Percentiles rank a stretch among this genome's conserved stretches.
Evolutionary conservation across 2,329 filamentous ascomycete species (phyloP).

Genomic region (Penicillium aurantiogriseum): DNA sequence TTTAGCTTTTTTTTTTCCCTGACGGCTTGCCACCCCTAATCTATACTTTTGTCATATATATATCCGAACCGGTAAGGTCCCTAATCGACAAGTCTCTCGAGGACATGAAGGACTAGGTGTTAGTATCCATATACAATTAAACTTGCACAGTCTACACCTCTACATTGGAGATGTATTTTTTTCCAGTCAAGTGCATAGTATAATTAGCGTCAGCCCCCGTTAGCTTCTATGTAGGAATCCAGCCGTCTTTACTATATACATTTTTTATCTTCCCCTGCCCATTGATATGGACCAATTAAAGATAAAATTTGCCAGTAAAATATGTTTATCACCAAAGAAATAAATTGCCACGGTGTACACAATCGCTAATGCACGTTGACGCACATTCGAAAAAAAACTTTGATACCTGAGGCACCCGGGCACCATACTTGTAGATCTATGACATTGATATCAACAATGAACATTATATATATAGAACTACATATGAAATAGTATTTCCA

Average conservation of each 20-base stretch:
- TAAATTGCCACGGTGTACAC: conserved; percentile 5
- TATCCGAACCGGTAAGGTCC: neutral
- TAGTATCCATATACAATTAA: neutral
- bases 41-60: neutral
- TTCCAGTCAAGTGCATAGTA: neutral
- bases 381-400: neutral
- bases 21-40: neutral
- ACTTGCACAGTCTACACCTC: neutral
- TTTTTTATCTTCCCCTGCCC: neutral
- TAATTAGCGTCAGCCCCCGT: neutral
- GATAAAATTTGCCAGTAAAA: neutral
- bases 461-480: neutral
- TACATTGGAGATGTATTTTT: neutral
- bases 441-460: neutral
- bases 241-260: neutral
- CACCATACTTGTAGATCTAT: neutral
- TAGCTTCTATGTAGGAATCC: neutral
- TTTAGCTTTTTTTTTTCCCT: no score
- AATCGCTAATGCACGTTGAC: neutral
- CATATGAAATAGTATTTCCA: neutral
- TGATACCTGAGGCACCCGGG: neutral
- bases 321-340: neutral
- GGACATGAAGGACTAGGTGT: neutral
- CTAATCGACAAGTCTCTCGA: neutral
- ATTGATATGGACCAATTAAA: neutral